Evolutionary conservation across 495 filamentous ascomycete species (phyloP).

Genomic region (Bathelium albidoporum): DNA sequence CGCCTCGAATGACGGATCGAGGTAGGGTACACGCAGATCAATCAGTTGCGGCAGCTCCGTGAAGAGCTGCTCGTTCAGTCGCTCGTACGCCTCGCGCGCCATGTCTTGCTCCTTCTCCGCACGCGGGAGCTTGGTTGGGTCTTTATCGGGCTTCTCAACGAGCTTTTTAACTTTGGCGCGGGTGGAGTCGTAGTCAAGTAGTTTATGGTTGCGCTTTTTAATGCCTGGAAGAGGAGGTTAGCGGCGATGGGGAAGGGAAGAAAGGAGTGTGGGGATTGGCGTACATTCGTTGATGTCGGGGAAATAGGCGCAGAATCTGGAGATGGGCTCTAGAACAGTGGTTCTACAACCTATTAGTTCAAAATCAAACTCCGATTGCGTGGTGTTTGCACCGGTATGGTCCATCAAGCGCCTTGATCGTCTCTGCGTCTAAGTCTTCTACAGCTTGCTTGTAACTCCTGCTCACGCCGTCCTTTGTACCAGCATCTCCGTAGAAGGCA

Average conservation of each 20-base stretch:
- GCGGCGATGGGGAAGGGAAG: not conserved
- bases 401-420: conserved; percentile 96
- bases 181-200: conserved; percentile 94
- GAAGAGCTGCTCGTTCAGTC: conserved; percentile 89
- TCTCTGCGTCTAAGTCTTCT: conserved; percentile 93
- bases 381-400: conserved; percentile 60
- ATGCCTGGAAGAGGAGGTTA: conserved; percentile 46
- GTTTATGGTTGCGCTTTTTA: conserved; percentile 95
- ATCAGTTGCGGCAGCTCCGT: conserved; percentile 93
- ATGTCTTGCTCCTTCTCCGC: conserved; percentile 91
- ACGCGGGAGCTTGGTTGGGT: conserved; percentile 84
- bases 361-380: not conserved
- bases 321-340: conserved; percentile 90
- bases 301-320: conserved; percentile 94
- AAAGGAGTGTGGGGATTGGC: conserved; percentile 13
- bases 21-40: conserved; percentile 89
- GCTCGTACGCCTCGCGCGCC: conserved; percentile 86
- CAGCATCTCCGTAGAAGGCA: conserved; percentile 95
- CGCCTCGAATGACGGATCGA: conserved; percentile 93
- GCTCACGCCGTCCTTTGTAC: conserved; percentile 86
- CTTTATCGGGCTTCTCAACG: conserved; percentile 97
- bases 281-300: conserved; percentile 96
- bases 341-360: conserved; percentile 41
- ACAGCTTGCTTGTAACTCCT: conserved; percentile 96
- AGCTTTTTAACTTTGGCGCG: conserved; percentile 93